Percentiles rank a stretch among this genome's conserved stretches.
Evolutionary conservation across 257 asterid species (phyloP).

Genomic region (Nicotiana undulata): DNA sequence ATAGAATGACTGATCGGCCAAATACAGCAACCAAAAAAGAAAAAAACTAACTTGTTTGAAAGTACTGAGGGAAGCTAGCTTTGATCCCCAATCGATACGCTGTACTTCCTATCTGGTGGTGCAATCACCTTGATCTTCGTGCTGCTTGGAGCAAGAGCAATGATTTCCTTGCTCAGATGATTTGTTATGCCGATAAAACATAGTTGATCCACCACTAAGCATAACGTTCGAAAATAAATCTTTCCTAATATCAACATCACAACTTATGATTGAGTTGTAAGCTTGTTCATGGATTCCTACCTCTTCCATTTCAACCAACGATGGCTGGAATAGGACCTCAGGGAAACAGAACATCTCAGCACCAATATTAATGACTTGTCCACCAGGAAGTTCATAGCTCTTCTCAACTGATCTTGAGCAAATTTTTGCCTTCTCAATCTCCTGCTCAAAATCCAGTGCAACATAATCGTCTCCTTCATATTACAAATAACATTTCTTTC

Average conservation of each 20-base stretch:
- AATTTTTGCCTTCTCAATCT: neutral
- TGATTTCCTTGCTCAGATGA: too few species aligned
- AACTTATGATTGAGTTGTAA: neutral
- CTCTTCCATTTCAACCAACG: neutral
- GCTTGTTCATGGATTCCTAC: slow-evolving; percentile 1
- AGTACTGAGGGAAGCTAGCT: too few species aligned
- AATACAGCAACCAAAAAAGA: too few species aligned
- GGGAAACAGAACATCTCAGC: slow-evolving; percentile 6
- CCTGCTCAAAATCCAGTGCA: neutral
- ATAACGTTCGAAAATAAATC: neutral
- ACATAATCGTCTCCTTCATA: neutral
- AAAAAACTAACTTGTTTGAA: too few species aligned
- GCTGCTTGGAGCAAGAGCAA: too few species aligned
- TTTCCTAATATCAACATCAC: neutral
- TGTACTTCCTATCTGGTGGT: too few species aligned
- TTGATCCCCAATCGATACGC: too few species aligned
- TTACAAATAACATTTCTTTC: too few species aligned
- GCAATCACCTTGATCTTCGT: too few species aligned
- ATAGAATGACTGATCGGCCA: too few species aligned
- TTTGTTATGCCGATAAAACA: too few species aligned
- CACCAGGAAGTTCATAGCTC: neutral
- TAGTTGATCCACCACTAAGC: neutral
- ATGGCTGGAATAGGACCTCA: slow-evolving; percentile 10
- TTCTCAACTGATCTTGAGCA: neutral
- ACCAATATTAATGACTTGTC: neutral